Percentiles rank a stretch among this genome's conserved stretches.
These are phyloP conservation scores for Wickerhamomyces silvicola DNA, from an alignment of 805 yeast genomes.

Conservation along the genomic window DNA sequence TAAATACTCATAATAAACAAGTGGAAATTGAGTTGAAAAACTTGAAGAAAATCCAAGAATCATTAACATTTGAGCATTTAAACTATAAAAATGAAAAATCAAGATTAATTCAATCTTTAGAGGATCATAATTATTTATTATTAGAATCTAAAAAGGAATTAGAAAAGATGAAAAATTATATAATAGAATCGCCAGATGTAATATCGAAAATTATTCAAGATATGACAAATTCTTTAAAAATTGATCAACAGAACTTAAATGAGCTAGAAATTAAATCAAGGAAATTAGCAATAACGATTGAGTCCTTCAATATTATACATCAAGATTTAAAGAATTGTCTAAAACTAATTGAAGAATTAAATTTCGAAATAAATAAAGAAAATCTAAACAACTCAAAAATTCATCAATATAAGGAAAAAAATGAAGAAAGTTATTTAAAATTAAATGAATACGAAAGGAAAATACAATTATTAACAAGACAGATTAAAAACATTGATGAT, in stretches of 20 bases:
- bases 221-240: constrained; percentile 37
- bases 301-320: constrained; percentile 41
- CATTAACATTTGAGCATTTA: constrained; percentile 52
- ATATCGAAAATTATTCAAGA: constrained; percentile 47
- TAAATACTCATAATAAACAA: constrained; percentile 43
- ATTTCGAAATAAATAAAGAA: constrained; percentile 13
- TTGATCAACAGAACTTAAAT: constrained; percentile 31
- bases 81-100: constrained; percentile 59
- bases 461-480: constrained; percentile 32
- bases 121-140: constrained; percentile 51
- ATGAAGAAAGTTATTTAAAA: constrained; percentile 16
- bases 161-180: constrained; percentile 53
- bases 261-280: constrained; percentile 42
- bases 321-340: constrained; percentile 15
- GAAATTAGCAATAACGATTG: constrained; percentile 47
- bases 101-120: constrained; percentile 50
- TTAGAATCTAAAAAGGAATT: constrained; percentile 52
- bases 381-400: constrained; percentile 9
- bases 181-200: constrained; percentile 53
- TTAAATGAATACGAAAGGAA: constrained; percentile 29
- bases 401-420: constrained; percentile 12
- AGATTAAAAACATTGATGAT: constrained; percentile 34
- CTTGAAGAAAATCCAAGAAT: constrained; percentile 57
- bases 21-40: constrained; percentile 57
- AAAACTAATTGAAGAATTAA: constrained; percentile 17